These are phyloP conservation scores for Grosmannia huntii DNA, from an alignment of 2,329 filamentous ascomycete species.

Conservation along the genomic window DNA sequence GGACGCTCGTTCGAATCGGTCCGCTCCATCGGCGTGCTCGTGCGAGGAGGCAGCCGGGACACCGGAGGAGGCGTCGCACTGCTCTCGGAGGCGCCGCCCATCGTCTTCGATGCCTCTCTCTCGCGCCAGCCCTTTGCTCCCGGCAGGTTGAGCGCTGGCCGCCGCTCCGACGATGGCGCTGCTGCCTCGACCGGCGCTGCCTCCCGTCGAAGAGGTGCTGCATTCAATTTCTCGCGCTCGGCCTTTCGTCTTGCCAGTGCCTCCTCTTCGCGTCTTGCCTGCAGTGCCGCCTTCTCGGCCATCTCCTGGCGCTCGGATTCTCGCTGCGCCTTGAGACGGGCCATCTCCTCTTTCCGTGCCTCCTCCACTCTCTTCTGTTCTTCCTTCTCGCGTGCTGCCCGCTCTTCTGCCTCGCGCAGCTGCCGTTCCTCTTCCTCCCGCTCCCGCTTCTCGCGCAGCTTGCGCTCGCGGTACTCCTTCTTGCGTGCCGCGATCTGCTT, in stretches of 20 bases:
- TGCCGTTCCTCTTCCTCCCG: slow-evolving; percentile 71
- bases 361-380: slow-evolving; percentile 71
- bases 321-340: slow-evolving; percentile 52
- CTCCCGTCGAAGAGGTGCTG: slow-evolving; percentile 3
- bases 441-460: slow-evolving; percentile 71
- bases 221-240: slow-evolving; percentile 40
- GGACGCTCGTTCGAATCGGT: slow-evolving; percentile 29
- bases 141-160: slow-evolving; percentile 48
- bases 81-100: slow-evolving; percentile 15
- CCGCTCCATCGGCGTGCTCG: slow-evolving; percentile 22
- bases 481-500: slow-evolving; percentile 78
- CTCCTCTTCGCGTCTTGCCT: slow-evolving; percentile 78
- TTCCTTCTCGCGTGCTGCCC: slow-evolving; percentile 66
- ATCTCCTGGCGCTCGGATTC: slow-evolving; percentile 57
- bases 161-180: slow-evolving; percentile 34
- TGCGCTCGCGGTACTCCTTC: slow-evolving; percentile 76
- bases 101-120: slow-evolving; percentile 44
- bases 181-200: slow-evolving; percentile 14
- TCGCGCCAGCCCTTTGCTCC: slow-evolving; percentile 57
- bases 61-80: slow-evolving; percentile 9
- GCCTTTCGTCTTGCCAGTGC: slow-evolving; percentile 63
- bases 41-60: slow-evolving; percentile 16
- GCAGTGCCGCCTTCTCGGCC: slow-evolving; percentile 50
- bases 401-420: slow-evolving; percentile 75
- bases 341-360: slow-evolving; percentile 59